Conservation (phyloP, 331 rosid species). For the Cydonia oblonga region DNA sequence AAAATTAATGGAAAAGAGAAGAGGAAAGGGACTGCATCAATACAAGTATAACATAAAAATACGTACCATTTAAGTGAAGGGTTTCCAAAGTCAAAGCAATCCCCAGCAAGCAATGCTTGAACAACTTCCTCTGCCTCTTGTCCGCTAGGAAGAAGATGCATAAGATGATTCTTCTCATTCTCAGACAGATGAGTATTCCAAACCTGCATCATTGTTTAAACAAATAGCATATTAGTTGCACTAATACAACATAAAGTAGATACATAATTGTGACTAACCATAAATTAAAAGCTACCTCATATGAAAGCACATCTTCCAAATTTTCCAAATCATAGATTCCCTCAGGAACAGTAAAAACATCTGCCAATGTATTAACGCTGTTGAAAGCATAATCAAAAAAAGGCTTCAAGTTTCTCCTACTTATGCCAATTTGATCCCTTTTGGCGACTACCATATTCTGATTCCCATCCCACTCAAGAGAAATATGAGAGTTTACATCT, state of each 20-base stretch:
- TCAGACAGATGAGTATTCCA: constrained; percentile 76
- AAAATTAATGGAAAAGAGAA: neutral
- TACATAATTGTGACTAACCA: constrained; percentile 10
- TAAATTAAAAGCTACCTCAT: constrained; percentile 44
- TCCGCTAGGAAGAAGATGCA: constrained; percentile 65
- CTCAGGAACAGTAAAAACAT: constrained; percentile 50
- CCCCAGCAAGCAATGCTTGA: constrained; percentile 58
- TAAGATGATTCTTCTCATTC: constrained; percentile 57
- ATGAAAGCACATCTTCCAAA: constrained; percentile 60
- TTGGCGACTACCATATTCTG: constrained; percentile 72
- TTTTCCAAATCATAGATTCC: constrained; percentile 64
- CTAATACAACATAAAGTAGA: neutral
- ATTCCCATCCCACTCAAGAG: constrained; percentile 77
- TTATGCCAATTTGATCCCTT: constrained; percentile 73
- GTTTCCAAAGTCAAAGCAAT: constrained; percentile 65
- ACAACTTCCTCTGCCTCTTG: constrained; percentile 51
- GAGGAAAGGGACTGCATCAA: neutral
- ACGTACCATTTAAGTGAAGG: constrained; percentile 69
- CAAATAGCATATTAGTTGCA: constrained; percentile 6
- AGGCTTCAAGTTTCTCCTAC: constrained; percentile 58
- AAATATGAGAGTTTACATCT: constrained; percentile 47
- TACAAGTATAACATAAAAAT: constrained; percentile 14
- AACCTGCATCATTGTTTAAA: constrained; percentile 43
- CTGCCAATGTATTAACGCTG: constrained; percentile 50
- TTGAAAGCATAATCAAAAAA: constrained; percentile 26